Conservation (phyloP, 108 stramenopile genomes). For the Nitzschia sp. region DNA sequence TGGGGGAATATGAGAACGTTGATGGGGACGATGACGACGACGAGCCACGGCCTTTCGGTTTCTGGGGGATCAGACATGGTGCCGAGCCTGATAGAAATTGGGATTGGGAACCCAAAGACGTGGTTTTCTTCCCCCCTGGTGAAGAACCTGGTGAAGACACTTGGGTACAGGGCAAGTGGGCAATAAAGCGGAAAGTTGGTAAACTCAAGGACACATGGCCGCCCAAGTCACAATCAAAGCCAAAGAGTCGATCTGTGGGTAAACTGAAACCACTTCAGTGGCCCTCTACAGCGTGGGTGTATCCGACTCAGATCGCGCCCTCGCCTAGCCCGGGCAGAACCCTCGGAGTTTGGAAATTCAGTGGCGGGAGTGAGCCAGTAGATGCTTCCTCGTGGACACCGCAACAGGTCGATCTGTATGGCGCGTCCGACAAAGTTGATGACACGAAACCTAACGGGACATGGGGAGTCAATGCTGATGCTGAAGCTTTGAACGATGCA, state of each 20-base stretch:
- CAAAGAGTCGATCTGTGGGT: not conserved
- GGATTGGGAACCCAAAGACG: slow-evolving; percentile 12
- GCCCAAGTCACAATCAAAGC: not conserved
- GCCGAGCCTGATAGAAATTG: slow-evolving; percentile 14
- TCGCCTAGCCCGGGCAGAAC: not conserved
- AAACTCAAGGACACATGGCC: not conserved
- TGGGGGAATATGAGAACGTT: not conserved
- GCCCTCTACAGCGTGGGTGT: not conserved
- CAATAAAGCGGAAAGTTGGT: not conserved
- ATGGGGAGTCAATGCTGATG: slow-evolving; percentile 5
- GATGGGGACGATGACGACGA: not conserved
- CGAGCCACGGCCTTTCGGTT: not conserved
- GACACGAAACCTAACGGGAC: slow-evolving; percentile 5
- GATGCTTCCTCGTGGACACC: slow-evolving; percentile 4
- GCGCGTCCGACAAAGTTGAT: not conserved
- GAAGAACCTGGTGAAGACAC: slow-evolving; percentile 9
- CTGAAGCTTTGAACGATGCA: not conserved
- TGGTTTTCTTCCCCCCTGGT: slow-evolving; percentile 11
- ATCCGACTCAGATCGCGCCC: not conserved
- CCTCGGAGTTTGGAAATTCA: slow-evolving; percentile 16
- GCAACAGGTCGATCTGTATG: not conserved
- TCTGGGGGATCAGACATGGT: slow-evolving; percentile 9
- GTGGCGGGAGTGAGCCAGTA: not conserved
- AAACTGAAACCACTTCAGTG: slow-evolving; percentile 3
- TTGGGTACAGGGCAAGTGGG: slow-evolving; percentile 15